A percentile compares a stretch with the other conserved stretches of the same genome.
Evolutionary conservation across 2,329 filamentous ascomycete species (phyloP).

Genomic region (Trichoderma afroharzianum): DNA sequence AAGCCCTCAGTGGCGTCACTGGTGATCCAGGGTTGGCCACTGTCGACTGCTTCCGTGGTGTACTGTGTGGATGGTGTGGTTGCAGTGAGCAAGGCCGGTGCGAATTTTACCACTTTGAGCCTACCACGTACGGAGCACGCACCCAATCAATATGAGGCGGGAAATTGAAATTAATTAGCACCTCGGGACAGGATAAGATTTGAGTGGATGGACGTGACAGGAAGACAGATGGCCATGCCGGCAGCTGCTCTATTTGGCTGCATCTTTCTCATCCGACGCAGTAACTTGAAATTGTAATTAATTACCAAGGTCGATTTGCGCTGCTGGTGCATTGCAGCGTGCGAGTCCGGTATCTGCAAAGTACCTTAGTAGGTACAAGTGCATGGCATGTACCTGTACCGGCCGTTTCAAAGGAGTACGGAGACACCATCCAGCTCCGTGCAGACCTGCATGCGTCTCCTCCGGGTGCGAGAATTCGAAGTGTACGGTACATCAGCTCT

Average conservation of each 20-base stretch:
- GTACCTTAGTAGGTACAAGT: no score
- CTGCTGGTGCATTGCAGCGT: background rate
- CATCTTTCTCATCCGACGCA: background rate
- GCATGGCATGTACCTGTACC: background rate
- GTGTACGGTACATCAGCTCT: background rate
- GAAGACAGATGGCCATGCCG: background rate
- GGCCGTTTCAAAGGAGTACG: background rate
- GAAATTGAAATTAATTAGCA: background rate
- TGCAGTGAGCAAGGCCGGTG: conserved; percentile 4
- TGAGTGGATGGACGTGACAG: background rate
- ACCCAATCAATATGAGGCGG: background rate
- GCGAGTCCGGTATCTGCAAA: background rate
- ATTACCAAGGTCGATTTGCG: background rate
- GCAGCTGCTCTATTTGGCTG: background rate
- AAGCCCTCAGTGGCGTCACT: background rate
- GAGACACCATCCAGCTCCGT: background rate
- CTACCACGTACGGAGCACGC: background rate
- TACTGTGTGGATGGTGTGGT: conserved; percentile 6
- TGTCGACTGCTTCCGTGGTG: background rate
- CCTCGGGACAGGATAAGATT: background rate
- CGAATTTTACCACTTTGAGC: background rate
- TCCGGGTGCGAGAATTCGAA: background rate
- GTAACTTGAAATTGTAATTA: background rate
- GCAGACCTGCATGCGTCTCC: background rate
- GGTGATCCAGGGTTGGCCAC: background rate